Evolutionary conservation across 345 rosid genomes (phyloP), one percentile per base, ranked within the genome.

Genomic region (Rhodamnia argentea): DNA sequence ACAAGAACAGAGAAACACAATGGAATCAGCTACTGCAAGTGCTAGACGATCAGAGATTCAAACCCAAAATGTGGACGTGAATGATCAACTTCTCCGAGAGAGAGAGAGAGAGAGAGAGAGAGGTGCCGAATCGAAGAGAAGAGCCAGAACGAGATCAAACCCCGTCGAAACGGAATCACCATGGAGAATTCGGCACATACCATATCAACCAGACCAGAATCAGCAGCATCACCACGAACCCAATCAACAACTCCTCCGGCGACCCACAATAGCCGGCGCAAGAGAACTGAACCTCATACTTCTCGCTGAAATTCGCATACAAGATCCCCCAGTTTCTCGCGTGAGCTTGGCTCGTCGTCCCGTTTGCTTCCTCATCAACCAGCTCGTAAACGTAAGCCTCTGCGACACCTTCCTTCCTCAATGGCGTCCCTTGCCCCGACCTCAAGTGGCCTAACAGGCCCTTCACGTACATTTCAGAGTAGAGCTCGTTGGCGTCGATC

Each of bases 331-430:
- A 95, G 75, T 89, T 90, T 74, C 91, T 84, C n/a, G 53, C 52
- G 10, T 7, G 20, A 52, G 70, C 78, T 53, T 52, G 58, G 58
- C 23, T 75, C 56, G 50, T 55, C 26, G 47, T 52, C 64, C 93
- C 93, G 52, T 86, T 89, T 16, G 26, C 89, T 8, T 93, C 94
- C 86, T 86, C 89, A 78, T 95, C 99, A 44, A 90, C 87, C 87
- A 96, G 89, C 89, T 96, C 98, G 82, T 92, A 96, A 24, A 96
- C 87, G 82, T 93, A 96, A 11, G 88, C 91, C 93, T 95, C 94
- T 3, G 92, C 86, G 2, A 93, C 91, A 59, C 98, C 99, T 86
- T 93, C 98, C 89, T 89, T 95, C 92, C 95, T 94, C 92, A 96
- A 83, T 1, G 99, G 98, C 29, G 98, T 95, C 0, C 99, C 99